Conservation (phyloP, 2,329 filamentous ascomycete species). For the Aspergillus udagawae region DNA sequence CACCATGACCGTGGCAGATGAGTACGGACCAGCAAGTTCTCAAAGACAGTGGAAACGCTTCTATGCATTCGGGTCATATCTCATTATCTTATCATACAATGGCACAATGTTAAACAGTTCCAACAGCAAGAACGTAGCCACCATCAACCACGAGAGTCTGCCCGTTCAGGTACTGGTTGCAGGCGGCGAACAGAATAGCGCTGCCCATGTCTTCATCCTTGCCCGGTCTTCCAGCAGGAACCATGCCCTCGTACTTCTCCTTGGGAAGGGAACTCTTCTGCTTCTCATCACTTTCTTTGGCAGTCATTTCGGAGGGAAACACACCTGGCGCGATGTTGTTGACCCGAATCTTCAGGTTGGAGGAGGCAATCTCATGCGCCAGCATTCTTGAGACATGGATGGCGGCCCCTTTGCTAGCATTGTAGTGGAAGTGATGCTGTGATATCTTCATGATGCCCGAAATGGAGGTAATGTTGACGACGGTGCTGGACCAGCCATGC, state of each 20-base stretch:
- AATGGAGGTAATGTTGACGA: conserved; percentile 73
- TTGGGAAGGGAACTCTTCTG: conserved; percentile 59
- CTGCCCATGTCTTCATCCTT: conserved; percentile 66
- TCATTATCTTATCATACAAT: not conserved
- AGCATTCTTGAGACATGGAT: conserved; percentile 71
- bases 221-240: conserved; percentile 58
- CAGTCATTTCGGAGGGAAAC: conserved; percentile 66
- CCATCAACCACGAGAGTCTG: conserved; percentile 52
- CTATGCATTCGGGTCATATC: not conserved
- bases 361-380: conserved; percentile 60
- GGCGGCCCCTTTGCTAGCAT: conserved; percentile 72
- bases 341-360: conserved; percentile 55
- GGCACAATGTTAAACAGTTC: conserved; percentile 15
- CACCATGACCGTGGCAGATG: no score
- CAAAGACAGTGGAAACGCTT: no score
- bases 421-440: conserved; percentile 74
- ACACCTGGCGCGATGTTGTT: conserved; percentile 67
- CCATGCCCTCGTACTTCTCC: conserved; percentile 60
- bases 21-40: no score
- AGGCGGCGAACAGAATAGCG: conserved; percentile 52
- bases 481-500: conserved; percentile 53
- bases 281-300: conserved; percentile 53
- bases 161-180: conserved; percentile 52
- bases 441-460: conserved; percentile 68
- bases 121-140: conserved; percentile 43